These are phyloP conservation scores for Serendipita sp. DNA, from an alignment of 768 basidiomycete genomes.

Conservation along the genomic window DNA sequence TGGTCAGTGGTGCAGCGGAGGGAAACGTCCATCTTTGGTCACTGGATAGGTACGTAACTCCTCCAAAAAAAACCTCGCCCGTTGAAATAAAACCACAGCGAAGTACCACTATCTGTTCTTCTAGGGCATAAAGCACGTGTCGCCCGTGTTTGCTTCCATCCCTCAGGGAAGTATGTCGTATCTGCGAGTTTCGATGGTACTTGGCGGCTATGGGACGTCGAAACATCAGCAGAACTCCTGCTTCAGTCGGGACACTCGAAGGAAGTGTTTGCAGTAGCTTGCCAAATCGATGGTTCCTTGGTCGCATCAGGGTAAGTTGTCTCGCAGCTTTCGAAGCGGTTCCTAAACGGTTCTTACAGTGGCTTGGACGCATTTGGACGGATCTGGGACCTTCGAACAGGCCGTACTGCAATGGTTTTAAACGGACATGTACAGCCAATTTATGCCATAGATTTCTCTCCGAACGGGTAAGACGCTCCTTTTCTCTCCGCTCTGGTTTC, in stretches of 20 bases:
- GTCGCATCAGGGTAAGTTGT: conserved; percentile 73
- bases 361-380: conserved; percentile 94
- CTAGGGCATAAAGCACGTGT: conserved; percentile 83
- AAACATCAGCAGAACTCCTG: conserved; percentile 61
- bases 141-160: conserved; percentile 90
- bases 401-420: conserved; percentile 91
- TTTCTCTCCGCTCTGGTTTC: not conserved
- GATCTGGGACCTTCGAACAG: conserved; percentile 93
- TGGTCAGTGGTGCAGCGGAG: conserved; percentile 87
- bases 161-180: conserved; percentile 83
- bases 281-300: conserved; percentile 87
- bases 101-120: conserved; percentile 69
- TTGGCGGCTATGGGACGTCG: conserved; percentile 94
- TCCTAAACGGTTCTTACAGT: conserved; percentile 25
- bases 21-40: conserved; percentile 80
- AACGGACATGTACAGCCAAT: conserved; percentile 94
- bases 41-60: conserved; percentile 44
- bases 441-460: conserved; percentile 80
- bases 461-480: conserved; percentile 63
- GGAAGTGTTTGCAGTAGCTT: conserved; percentile 91
- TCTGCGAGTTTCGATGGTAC: conserved; percentile 95
- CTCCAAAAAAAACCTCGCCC: not conserved
- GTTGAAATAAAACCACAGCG: conserved; percentile 29
- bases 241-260: conserved; percentile 95
- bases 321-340: not conserved